Conservation (phyloP, 1,139 yeast species). For the Blastobotrys indianensis region DNA sequence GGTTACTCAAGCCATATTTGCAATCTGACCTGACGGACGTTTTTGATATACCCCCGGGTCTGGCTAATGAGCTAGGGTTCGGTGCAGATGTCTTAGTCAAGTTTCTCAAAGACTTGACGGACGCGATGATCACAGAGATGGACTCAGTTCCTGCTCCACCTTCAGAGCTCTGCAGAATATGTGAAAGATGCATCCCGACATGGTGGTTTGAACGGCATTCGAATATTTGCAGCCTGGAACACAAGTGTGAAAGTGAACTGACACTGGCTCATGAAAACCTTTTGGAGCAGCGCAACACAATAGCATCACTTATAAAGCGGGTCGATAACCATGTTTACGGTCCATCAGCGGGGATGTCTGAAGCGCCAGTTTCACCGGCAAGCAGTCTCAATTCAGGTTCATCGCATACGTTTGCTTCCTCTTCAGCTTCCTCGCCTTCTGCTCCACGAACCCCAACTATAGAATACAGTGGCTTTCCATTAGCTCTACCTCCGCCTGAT, state of each 20-base stretch:
- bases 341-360: not conserved
- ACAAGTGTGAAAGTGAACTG: constrained; percentile 74
- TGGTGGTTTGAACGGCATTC: constrained; percentile 97
- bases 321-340: constrained; percentile 13
- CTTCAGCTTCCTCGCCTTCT: constrained; percentile 8
- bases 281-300: constrained; percentile 60
- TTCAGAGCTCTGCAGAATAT: constrained; percentile 77
- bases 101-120: constrained; percentile 59
- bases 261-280: constrained; percentile 72
- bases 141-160: constrained; percentile 68
- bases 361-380: constrained; percentile 16
- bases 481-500: constrained; percentile 34
- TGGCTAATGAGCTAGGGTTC: constrained; percentile 73
- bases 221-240: constrained; percentile 81
- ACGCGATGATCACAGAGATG: constrained; percentile 56
- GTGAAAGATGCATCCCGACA: constrained; percentile 86
- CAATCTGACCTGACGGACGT: constrained; percentile 50
- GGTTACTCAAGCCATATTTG: constrained; percentile 80
- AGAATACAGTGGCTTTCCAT: constrained; percentile 58
- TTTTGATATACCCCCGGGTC: constrained; percentile 58
- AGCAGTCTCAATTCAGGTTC: constrained; percentile 13
- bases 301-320: constrained; percentile 32
- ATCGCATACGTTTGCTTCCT: constrained; percentile 8
- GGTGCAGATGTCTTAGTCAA: constrained; percentile 82
- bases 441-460: constrained; percentile 17